phyloP scores from a whole-genome alignment of 306 rosid genomes.

The Cucurbita argyrosperma region DNA sequence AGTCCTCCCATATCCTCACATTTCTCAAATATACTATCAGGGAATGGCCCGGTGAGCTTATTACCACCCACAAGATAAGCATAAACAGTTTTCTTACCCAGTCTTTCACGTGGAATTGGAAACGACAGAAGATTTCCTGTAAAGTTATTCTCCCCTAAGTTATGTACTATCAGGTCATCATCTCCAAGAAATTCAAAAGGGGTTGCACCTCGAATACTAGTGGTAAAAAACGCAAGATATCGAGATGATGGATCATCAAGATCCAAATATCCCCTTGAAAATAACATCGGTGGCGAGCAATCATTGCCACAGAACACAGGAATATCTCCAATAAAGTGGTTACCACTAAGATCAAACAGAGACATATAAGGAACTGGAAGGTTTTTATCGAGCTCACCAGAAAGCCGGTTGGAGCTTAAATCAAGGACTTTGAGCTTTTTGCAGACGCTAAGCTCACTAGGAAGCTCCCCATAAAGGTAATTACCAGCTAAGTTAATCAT shows the following conservation, averaged over 20 bases:
- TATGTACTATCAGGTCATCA: constrained; percentile 33
- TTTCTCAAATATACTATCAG: constrained; percentile 42
- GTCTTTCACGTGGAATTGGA: constrained; percentile 43
- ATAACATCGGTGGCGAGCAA: constrained; percentile 25
- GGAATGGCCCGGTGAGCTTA: constrained; percentile 44
- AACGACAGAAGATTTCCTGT: constrained; percentile 30
- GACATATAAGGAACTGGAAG: constrained; percentile 66
- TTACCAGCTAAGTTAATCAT: constrained; percentile 72
- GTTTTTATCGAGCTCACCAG: constrained; percentile 38
- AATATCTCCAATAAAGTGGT: constrained; percentile 46
- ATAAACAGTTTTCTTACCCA: constrained; percentile 32
- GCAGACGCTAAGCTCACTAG: constrained; percentile 37
- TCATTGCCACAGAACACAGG: constrained; percentile 23
- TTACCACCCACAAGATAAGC: constrained; percentile 51
- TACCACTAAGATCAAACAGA: constrained; percentile 65
- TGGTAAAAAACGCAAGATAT: constrained; percentile 39
- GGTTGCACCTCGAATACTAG: constrained; percentile 21
- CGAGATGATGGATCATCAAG: constrained; percentile 6
- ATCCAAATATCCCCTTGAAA: constrained; percentile 16
- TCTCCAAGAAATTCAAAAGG: constrained; percentile 15
- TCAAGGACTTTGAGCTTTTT: constrained; percentile 57
- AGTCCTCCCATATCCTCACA: constrained; percentile 43
- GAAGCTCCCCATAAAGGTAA: constrained; percentile 45
- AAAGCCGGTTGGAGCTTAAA: constrained; percentile 45
- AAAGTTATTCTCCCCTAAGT: constrained; percentile 57